Evolutionary conservation across 2,329 filamentous ascomycete genomes (phyloP).

Genomic region (Colletotrichum tamarilloi): DNA sequence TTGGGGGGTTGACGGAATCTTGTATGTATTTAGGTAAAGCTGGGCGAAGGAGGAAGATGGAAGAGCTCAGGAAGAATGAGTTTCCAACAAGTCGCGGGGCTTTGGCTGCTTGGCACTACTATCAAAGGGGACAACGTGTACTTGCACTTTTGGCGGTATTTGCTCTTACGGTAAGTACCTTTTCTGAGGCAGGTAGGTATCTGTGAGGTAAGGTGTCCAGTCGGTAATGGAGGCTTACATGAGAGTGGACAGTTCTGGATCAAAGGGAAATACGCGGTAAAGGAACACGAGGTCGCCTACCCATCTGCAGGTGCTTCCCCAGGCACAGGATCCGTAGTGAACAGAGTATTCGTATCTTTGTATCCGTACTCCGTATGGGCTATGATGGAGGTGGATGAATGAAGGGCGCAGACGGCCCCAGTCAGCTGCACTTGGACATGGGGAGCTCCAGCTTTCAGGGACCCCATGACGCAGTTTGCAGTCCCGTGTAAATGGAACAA

Average conservation of each 20-base stretch:
- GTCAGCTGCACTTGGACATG: conserved; percentile 9
- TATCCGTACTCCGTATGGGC: no score
- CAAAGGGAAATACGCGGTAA: conserved; percentile 1
- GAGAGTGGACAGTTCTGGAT: neutral
- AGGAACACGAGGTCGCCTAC: neutral
- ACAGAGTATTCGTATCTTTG: no score
- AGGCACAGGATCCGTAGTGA: neutral
- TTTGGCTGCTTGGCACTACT: neutral
- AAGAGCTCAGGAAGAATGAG: neutral
- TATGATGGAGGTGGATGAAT: neutral
- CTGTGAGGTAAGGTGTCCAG: neutral
- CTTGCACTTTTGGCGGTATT: neutral
- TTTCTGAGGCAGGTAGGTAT: neutral
- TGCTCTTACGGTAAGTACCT: neutral
- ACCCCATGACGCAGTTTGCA: conserved; percentile 31
- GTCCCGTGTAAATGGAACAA: conserved; percentile 23
- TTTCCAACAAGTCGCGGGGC: neutral
- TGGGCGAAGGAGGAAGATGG: neutral
- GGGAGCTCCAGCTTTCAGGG: conserved; percentile 15
- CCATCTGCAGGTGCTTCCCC: neutral
- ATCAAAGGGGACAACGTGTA: conserved; percentile 8
- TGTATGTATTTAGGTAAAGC: neutral
- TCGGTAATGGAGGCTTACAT: neutral
- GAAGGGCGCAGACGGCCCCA: conserved; percentile 17
- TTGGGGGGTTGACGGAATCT: neutral